Conservation (phyloP, 148 eudicot genomes). For the Cornus kousa region DNA sequence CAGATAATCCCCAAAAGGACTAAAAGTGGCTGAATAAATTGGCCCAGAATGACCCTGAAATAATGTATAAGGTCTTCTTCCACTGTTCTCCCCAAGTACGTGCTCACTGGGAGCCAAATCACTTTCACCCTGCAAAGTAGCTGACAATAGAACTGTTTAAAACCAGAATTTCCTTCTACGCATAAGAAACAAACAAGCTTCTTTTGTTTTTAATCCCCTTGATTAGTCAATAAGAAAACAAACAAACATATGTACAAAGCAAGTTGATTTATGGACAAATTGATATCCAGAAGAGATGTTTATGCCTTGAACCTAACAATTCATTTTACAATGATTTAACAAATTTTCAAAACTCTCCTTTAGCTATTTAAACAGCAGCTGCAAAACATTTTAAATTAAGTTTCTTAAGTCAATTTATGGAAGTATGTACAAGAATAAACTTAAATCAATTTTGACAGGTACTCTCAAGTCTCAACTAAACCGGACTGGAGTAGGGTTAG, state of each 20-base stretch:
- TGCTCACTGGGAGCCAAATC: constrained; percentile 54
- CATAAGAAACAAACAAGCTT: background rate
- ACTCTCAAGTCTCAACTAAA: background rate
- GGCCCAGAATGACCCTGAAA: constrained; percentile 97
- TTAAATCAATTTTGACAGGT: background rate
- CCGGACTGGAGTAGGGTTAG: background rate
- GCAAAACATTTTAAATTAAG: background rate
- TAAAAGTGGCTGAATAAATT: constrained; percentile 82
- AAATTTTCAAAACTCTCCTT: background rate
- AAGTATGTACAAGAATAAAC: background rate
- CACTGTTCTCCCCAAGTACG: constrained; percentile 40
- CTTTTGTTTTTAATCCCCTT: background rate
- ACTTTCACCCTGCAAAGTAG: constrained; percentile 58
- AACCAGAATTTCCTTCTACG: background rate
- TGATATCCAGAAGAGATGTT: no score
- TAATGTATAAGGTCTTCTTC: constrained; percentile 72
- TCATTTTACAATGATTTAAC: background rate
- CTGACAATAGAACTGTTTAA: constrained; percentile 30
- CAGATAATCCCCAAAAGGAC: constrained; percentile 88
- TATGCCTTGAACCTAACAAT: background rate
- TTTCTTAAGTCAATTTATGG: background rate
- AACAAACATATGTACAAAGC: background rate
- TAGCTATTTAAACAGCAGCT: background rate
- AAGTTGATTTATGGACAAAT: background rate
- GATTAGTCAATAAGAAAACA: constrained; percentile 4